Evolutionary conservation across 805 yeast genomes (phyloP), one percentile per base, ranked within the genome.

Genomic region (Saturnispora kantuleensis): DNA sequence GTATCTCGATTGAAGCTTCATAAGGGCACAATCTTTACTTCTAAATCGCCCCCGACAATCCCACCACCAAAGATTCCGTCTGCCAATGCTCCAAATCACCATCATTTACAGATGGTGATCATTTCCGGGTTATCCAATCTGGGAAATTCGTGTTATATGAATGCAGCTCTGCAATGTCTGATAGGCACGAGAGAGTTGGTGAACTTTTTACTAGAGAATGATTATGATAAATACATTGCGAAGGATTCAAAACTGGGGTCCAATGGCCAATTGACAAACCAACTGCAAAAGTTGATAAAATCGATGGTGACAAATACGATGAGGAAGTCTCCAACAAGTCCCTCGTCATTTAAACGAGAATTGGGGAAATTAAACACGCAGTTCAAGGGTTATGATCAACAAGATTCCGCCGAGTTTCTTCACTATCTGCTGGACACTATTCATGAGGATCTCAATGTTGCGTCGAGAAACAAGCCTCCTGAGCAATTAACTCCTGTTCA

Each of bases 141-240:
- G 49, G 96, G 96, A 2, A 90, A 90, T 56, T 84, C 95, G 0
- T 89, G 97, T 60, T 89, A 89, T 62, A 83, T 89, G 88, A 89
- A 89, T 63, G 83, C 95, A 52, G 71, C 84, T 3, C 62, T 89
- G n/a, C 97, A 89, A 63, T 86, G 96, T 60, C 59, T 90, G 31
- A 70, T 81, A 3, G 89, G 90, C 1, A 79, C 90, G 0, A 77
- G 77, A 1, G 79, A 77, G 47, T 63, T 89, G 26, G 70, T 81
- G 3, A 68, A 66, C 38, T 76, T 83, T 45, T 84, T 89, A 55
- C 65, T 81, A 37, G 63, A 71, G 50, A 79, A 77, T 11, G 62
- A 76, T 0, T 87, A 79, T 61, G 70, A 71, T 49, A 71, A 71
- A 45, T 82, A 81, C 57, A 79, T 89, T 41, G 88, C 89, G 56